Conservation (phyloP, 352 stramenopile species). For the Pythium myriotylum region DNA sequence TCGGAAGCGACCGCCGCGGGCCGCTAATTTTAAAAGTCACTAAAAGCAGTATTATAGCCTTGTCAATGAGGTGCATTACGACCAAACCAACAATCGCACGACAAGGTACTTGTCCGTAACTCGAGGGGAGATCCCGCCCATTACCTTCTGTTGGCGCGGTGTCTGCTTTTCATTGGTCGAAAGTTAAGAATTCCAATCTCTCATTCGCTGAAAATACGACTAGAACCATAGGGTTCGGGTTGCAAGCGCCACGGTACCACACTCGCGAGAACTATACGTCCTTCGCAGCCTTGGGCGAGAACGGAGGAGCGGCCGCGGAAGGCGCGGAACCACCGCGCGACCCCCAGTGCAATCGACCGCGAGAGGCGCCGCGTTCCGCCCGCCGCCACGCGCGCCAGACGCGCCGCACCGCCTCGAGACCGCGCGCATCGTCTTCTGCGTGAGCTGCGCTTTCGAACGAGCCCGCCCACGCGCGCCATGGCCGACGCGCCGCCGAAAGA, state of each 20-base stretch:
- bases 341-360: no score
- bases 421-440: background rate
- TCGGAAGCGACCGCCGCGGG: background rate
- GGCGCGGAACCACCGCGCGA: constrained; percentile 17
- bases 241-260: background rate
- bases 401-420: background rate
- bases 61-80: background rate
- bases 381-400: background rate
- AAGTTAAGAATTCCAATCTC: background rate
- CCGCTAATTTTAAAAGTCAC: background rate
- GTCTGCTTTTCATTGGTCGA: constrained; percentile 3
- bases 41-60: constrained; percentile 26
- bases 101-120: constrained; percentile 15
- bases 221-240: background rate
- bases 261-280: constrained; percentile 19
- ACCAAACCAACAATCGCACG: constrained; percentile 6
- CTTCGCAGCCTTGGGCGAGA: background rate
- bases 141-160: background rate
- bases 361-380: background rate
- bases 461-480: constrained; percentile 6
- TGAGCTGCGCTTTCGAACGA: background rate
- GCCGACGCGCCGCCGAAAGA: constrained; percentile 20
- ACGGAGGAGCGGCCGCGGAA: constrained; percentile 5
- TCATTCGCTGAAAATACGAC: constrained; percentile 11
- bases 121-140: constrained; percentile 4